Base-by-base conservation (phyloP, 164 flowering plant species). In the Liquidambar formosana region DNA sequence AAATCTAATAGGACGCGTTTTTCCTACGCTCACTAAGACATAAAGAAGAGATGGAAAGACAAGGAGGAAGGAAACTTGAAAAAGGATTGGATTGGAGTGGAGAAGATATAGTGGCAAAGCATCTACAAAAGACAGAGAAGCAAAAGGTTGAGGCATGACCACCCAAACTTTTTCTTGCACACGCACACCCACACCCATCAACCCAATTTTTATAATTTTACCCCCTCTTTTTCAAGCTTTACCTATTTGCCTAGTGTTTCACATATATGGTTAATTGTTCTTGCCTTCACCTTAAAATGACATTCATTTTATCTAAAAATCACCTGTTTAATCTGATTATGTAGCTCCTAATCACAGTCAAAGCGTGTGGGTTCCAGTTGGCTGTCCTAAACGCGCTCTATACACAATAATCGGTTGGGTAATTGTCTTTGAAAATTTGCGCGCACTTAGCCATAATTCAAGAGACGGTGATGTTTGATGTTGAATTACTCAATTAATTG, bases 51-150 rank as follows among this genome's bases (percentile, higher is more conserved):
- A 49, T 16, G n/a, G 53, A n/a, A 49, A 15, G 16, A 16, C 16
- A 49, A 15, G n/a, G n/a, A 16, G 14, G n/a, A 15, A 15, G 53
- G 61, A 59, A 47, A 68, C 43, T 27, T 10, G 57, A 68, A 60
- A 68, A 58, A 33, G 41, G 56, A 60, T 48, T 33, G 57, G 71
- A 57, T 43, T 33, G 61, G 49, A 33, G 41, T 2, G 41, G 6
- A 41, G 45, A 66, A 54, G 61, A 54, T 58, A 68, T 46, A 27
- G 64, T 58, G 71, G 71, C 64, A 57, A 58, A 68, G 64, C 64
- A 57, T 68, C 63, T 57, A 33, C 3, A 48, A 60, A 68, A 68
- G 71, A 49, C 53, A 49, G 53, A 49, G 53, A 58, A 48, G 62
- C 57, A 26, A 68, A 61, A 49, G 63, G 41, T 58, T 47, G 10